Evolutionary conservation across 345 rosid genomes (phyloP).

Genomic region (Hypericum androsaemum): DNA sequence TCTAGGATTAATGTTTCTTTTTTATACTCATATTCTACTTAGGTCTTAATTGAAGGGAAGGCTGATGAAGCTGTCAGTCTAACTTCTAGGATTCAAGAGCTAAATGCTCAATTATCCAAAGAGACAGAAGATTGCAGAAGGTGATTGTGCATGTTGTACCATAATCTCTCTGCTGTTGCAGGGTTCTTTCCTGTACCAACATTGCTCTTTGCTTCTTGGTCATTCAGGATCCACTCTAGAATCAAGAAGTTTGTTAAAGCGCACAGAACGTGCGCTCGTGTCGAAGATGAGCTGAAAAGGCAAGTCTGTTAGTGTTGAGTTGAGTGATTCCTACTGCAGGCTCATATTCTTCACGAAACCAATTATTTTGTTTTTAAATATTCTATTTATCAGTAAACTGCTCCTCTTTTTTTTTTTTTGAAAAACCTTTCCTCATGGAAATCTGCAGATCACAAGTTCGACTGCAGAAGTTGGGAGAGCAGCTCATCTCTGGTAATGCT

Average conservation of each 20-base stretch:
- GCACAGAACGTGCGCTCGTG: conserved; percentile 42
- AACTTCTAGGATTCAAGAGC: conserved; percentile 56
- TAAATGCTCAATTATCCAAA: conserved; percentile 52
- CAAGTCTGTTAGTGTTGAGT: conserved; percentile 15
- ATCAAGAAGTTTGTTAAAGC: conserved; percentile 67
- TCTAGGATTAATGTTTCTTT: not conserved
- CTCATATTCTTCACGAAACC: not conserved
- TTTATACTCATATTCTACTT: conserved; percentile 8
- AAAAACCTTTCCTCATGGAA: conserved; percentile 8
- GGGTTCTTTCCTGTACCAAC: conserved; percentile 10
- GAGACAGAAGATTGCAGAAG: conserved; percentile 75
- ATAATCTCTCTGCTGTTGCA: conserved; percentile 6
- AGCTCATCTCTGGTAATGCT: conserved; percentile 43
- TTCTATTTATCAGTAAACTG: too few species aligned
- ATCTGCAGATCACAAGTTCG: conserved; percentile 61
- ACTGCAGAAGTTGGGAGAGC: conserved; percentile 58
- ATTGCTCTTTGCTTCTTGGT: conserved; percentile 10
- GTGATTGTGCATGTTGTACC: conserved; percentile 23
- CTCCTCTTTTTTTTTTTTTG: conserved; percentile 8
- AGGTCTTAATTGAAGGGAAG: conserved; percentile 50
- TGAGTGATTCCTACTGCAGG: not conserved
- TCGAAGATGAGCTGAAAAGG: conserved; percentile 80
- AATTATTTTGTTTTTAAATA: not conserved
- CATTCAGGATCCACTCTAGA: conserved; percentile 57
- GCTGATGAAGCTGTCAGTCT: conserved; percentile 63